phyloP scores from a whole-genome alignment of 2,329 filamentous ascomycete species.

The Fusarium devonianum region DNA sequence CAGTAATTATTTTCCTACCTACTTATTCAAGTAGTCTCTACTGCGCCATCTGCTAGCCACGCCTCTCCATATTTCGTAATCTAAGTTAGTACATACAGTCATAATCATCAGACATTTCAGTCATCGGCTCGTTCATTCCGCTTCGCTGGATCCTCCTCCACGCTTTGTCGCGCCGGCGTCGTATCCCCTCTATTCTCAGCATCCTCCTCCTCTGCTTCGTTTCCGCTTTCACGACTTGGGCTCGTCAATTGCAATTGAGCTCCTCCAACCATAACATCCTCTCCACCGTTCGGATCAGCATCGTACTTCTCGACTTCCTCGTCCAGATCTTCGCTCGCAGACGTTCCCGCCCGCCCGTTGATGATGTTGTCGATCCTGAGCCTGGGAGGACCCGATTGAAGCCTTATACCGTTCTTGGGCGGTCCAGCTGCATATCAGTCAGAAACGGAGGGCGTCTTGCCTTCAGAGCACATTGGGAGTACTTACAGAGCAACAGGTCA shows the following conservation, averaged over 20 bases:
- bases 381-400: constrained; percentile 49
- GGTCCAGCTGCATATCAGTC: constrained; percentile 45
- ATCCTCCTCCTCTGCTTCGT: neutral
- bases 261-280: constrained; percentile 18
- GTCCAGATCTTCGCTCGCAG: constrained; percentile 34
- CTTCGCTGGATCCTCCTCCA: neutral
- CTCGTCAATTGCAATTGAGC: constrained; percentile 7
- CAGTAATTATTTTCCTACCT: too few species aligned
- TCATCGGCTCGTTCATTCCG: constrained; percentile 24
- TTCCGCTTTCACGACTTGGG: neutral
- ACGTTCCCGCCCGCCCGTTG: constrained; percentile 43
- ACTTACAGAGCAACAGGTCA: constrained; percentile 48
- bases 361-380: constrained; percentile 51
- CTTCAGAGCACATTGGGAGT: neutral
- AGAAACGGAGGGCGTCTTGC: constrained; percentile 18
- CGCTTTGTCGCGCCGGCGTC: constrained; percentile 4
- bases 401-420: constrained; percentile 47
- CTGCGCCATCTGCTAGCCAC: neutral
- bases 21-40: too few species aligned
- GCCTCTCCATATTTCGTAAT: neutral
- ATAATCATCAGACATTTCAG: constrained; percentile 24
- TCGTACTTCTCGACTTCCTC: constrained; percentile 30
- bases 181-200: neutral
- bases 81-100: constrained; percentile 12
- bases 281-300: constrained; percentile 8